Base-by-base conservation (phyloP, 805 yeast genomes). In the Kurtzmaniella cleridarum region DNA sequence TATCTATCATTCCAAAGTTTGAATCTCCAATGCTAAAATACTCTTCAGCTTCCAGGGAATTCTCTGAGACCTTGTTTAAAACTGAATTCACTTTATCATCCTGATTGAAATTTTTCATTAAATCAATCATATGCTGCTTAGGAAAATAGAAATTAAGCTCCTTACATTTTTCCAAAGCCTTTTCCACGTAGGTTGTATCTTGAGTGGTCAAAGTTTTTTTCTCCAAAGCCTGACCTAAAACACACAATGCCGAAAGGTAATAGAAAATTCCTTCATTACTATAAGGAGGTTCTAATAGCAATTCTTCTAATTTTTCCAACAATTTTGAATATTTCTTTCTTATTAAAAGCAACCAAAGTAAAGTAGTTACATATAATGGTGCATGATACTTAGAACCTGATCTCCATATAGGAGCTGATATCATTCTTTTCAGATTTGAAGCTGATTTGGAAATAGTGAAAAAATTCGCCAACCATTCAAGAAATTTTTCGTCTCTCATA, bases 261-360 rank as follows among this genome's bases (percentile, higher is more conserved):
- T 57, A 57, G 23, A 70, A 54, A n/a, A 50, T 54, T 1, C 75
- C 75, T 36, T 73, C 75, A 4, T 44, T 44, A 33, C 53, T 55
- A 43, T 57, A 72, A 1, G 79, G 78, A 6, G 71, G 71, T 35
- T 59, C 59, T 37, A 72, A 57, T 17, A 64, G 41, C 27, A 73
- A 44, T 31, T 64, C 66, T 15, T 62, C 65, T 12, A 69, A 46
- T 12, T 53, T 48, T 23, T 62, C 69, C 27, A 55, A 56, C 18
- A 71, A 58, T 30, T 49, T 55, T 3, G 51, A 45, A 38, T 59
- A 65, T 11, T 64, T 60, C 3, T 68, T 65, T 23, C 60, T 55
- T 1, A 59, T 45, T 15, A 74, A 44, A 17, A 68, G 52, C 20
- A 60, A 54, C 79, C 78, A 75, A 11, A 74, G 45, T 27, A 66